Evolutionary conservation across 768 basidiomycete species (phyloP), one percentile per base, ranked within the genome.

Genomic region (Candolleomyces eurysporus): DNA sequence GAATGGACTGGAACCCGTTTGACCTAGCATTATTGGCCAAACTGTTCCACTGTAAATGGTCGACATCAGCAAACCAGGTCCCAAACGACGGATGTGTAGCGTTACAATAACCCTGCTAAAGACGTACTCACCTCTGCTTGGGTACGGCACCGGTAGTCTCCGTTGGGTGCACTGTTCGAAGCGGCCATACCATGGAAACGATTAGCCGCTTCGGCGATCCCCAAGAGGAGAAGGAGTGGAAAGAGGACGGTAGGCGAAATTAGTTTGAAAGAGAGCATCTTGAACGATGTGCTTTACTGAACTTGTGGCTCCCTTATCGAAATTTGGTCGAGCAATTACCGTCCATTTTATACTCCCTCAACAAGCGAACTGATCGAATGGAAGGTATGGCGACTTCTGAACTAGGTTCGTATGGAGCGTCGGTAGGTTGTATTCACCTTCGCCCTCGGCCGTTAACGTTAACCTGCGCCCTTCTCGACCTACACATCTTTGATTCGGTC

Each of bases 1-100:
- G 71, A 56, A 77, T 71, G 5, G 77, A 65, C 11, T 64, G 67
- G 66, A 78, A 77, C 5, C 76, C 76, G 42, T 67, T 56, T 40
- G 60, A 61, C 52, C 66, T 72, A 3, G 76, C 71, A 49, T 71
- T 64, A 8, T 62, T 68, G 10, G 74, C 76, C 31, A 78, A 48
- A 2, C 59, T 45, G 57, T 75, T 76, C 76, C 76, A 78, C 75
- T 78, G 21, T n/a, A 5, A 43, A 13, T 11, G 42, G 5, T 13
- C 42, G 42, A 43, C 5, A 5, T 43, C 26, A 26, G 26, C 26
- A 26, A 26, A 4, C 26, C 26, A 43, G 42, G 42, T 2, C n/a
- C 48, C 22, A 26, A 26, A n/a, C n/a, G n/a, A n/a, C n/a, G n/a
- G n/a, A n/a, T n/a, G n/a, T n/a, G n/a, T n/a, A n/a, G n/a, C n/a